Percentiles rank a stretch among this genome's conserved stretches.
Evolutionary conservation across 805 yeast genomes (phyloP).

Genomic region (Ascoidea asiatica): DNA sequence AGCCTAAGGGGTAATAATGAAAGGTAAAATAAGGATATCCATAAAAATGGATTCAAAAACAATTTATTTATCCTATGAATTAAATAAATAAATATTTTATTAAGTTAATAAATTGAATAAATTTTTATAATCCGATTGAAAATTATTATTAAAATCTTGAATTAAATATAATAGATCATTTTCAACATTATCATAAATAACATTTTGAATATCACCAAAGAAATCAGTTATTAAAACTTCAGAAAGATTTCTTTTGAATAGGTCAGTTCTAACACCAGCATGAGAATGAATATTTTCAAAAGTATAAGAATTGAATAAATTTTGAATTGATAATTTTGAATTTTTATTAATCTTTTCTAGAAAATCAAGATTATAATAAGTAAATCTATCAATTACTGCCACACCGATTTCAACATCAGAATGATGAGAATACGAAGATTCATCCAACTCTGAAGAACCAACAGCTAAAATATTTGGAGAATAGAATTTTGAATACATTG

Average conservation of each 20-base stretch:
- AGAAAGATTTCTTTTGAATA: constrained; percentile 49
- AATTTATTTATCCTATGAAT: too few species aligned
- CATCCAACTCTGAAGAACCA: constrained; percentile 80
- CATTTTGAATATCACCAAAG: constrained; percentile 83
- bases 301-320: constrained; percentile 73
- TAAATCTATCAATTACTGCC: constrained; percentile 93
- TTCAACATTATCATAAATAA: constrained; percentile 48
- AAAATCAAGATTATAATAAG: constrained; percentile 81
- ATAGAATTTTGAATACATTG: constrained; percentile 87
- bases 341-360: constrained; percentile 70
- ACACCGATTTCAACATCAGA: constrained; percentile 94
- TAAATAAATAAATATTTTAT: too few species aligned
- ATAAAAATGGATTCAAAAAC: too few species aligned
- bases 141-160: neutral
- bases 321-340: constrained; percentile 65
- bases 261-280: constrained; percentile 84
- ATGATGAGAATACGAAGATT: constrained; percentile 89
- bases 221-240: constrained; percentile 81
- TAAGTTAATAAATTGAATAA: too few species aligned
- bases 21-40: too few species aligned
- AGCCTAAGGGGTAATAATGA: too few species aligned
- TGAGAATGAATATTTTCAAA: constrained; percentile 79
- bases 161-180: constrained; percentile 26
- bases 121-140: neutral
- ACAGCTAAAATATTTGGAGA: constrained; percentile 88